phyloP scores from a whole-genome alignment of 768 basidiomycete genomes.

The Leccinum pellstonianum region DNA sequence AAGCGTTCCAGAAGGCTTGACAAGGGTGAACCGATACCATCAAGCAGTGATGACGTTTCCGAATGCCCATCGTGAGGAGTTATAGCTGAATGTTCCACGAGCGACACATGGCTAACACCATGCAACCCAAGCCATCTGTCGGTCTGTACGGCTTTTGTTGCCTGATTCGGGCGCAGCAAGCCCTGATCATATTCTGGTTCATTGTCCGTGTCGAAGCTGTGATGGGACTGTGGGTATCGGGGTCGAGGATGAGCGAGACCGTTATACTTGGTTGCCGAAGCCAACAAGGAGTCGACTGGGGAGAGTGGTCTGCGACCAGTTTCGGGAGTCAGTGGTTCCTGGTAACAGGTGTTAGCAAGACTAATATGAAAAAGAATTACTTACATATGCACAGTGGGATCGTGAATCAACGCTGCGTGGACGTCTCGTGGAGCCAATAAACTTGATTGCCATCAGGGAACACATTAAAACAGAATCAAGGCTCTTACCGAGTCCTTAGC shows the following conservation, averaged over 20 bases:
- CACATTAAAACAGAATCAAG: constrained; percentile 27
- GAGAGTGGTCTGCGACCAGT: constrained; percentile 43
- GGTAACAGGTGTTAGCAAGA: constrained; percentile 8
- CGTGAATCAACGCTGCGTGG: constrained; percentile 36
- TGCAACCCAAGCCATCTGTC: constrained; percentile 41
- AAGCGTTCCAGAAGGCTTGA: constrained; percentile 63
- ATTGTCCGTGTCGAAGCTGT: constrained; percentile 46
- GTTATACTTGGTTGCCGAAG: constrained; percentile 27
- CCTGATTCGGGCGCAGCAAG: constrained; percentile 39
- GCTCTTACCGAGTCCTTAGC: constrained; percentile 46
- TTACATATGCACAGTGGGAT: constrained; percentile 33
- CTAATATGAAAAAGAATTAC: constrained; percentile 14
- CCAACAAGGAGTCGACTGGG: constrained; percentile 36
- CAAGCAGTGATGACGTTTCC: constrained; percentile 70
- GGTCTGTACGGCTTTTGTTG: constrained; percentile 69
- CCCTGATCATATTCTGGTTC: constrained; percentile 36
- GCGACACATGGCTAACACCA: constrained; percentile 34
- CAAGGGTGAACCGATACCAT: constrained; percentile 49
- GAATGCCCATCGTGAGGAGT: constrained; percentile 63
- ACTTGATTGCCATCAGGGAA: constrained; percentile 23
- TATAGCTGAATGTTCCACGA: constrained; percentile 37
- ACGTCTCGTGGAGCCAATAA: constrained; percentile 31
- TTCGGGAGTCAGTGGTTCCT: constrained; percentile 50
- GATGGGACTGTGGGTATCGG: constrained; percentile 26
- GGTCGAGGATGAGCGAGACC: constrained; percentile 24